Base-by-base conservation (phyloP, 192 early-diverging fungal species). In the Lunasporangiospora selenospora region DNA sequence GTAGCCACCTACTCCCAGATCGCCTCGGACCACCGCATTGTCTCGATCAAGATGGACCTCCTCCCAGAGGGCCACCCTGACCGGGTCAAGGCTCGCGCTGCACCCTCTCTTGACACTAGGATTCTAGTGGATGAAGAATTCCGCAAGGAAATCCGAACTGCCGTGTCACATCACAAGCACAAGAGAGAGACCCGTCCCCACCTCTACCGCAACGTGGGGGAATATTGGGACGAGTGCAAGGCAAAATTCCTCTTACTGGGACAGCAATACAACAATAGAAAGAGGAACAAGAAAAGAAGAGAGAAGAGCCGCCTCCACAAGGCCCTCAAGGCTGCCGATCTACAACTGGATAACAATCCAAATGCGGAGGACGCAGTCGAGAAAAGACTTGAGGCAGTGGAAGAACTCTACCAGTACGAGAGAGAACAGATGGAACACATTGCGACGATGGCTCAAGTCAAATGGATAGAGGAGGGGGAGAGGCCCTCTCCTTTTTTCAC, bases 401-500 rank as follows among this genome's bases (percentile, higher is more conserved):
- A 16, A 3, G 12, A 36, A 5, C 50, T 52, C 16, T 4, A 27
- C 11, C 5, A 23, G 12, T 7, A 29, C 4, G 50, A 52, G 31
- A 32, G 3, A 12, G 50, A 52, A 18, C 9, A 52, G 3, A 30
- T 52, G 6, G 50, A 15, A 6, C 33, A 19, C 3, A 8, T 34
- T 4, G 12, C 16, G 16, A 15, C 19, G 15, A 7, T 52, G 50
- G 32, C 33, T 6, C 5, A 18, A 33, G 31, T 52, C 29, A 36
- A 52, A 26, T 52, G 50, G 50, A 6, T 52, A 19, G 50, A 52
- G 19, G 29, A 52, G 21, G 50, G 50, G 6, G 33, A 36, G 50
- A 10, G 33, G 7, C 3, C 46, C 19, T 48, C 46, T 9, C 46
- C 46, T 16, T 48, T 18, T 29, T 48, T 48, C 10, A 52, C 31